Conservation (phyloP, 768 basidiomycete genomes). For the Phanerochaete sordida region DNA sequence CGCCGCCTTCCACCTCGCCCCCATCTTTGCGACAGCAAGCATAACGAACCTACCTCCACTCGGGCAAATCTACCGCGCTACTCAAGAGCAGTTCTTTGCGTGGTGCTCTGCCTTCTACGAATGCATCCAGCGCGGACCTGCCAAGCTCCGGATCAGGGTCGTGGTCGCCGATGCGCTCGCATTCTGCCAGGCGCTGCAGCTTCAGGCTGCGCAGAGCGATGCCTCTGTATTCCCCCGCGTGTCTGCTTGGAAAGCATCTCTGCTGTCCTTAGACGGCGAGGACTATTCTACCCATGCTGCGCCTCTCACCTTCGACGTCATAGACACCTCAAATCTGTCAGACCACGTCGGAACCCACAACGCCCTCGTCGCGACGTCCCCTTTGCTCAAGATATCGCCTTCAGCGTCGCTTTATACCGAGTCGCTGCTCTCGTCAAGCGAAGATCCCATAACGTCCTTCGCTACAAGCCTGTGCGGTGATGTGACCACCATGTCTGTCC, state of each 20-base stretch:
- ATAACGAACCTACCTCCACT: background rate
- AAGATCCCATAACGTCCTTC: slow-evolving; percentile 31
- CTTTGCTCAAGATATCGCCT: slow-evolving; percentile 10
- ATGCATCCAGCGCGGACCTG: background rate
- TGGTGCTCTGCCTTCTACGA: slow-evolving; percentile 13
- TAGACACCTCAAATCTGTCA: slow-evolving; percentile 21
- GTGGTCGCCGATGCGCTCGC: slow-evolving; percentile 16
- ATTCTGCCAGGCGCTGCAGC: slow-evolving; percentile 6
- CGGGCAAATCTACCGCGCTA: background rate
- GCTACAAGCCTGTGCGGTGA: slow-evolving; percentile 33
- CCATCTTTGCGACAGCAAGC: slow-evolving; percentile 8
- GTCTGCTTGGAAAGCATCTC: slow-evolving; percentile 8
- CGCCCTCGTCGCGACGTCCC: slow-evolving; percentile 13
- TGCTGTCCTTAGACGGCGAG: slow-evolving; percentile 9
- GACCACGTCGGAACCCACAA: slow-evolving; percentile 21
- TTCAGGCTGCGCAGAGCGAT: no score
- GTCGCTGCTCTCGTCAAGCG: slow-evolving; percentile 15
- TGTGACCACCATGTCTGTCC: slow-evolving; percentile 35
- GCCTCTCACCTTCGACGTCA: slow-evolving; percentile 18
- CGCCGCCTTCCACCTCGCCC: slow-evolving; percentile 39
- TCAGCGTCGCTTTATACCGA: slow-evolving; percentile 15
- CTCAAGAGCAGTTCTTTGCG: slow-evolving; percentile 6
- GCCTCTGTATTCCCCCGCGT: background rate
- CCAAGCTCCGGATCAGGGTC: slow-evolving; percentile 7
- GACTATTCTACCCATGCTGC: slow-evolving; percentile 8